These are phyloP conservation scores for Saccharomycopsis crataegensis DNA, from an alignment of 1,139 yeast genomes.

Conservation along the genomic window DNA sequence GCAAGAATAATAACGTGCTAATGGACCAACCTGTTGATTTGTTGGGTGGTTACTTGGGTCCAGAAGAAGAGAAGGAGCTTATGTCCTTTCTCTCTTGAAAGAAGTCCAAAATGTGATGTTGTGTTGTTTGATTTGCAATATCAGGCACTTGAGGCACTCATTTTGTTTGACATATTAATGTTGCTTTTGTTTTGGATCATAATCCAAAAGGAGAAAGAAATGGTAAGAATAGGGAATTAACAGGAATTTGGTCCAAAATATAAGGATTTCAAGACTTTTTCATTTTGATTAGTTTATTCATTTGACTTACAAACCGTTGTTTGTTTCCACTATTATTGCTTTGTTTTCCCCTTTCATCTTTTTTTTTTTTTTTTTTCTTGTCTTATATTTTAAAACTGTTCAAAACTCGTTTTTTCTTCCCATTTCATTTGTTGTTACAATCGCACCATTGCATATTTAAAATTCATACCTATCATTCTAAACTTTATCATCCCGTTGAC, in stretches of 20 bases:
- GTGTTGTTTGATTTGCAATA: not conserved
- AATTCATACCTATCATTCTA: too few species aligned
- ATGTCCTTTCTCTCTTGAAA: not conserved
- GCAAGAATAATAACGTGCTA: not conserved
- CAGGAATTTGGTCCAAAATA: too few species aligned
- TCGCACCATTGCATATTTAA: too few species aligned
- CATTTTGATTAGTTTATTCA: not conserved
- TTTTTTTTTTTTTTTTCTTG: not conserved
- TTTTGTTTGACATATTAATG: not conserved
- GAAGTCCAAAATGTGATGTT: not conserved
- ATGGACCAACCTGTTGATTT: slow-evolving; percentile 6
- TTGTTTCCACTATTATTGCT: not conserved
- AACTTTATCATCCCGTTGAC: too few species aligned
- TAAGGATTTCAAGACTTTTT: too few species aligned
- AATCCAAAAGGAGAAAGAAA: too few species aligned
- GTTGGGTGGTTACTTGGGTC: slow-evolving; percentile 7
- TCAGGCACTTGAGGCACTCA: not conserved
- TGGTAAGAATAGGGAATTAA: too few species aligned
- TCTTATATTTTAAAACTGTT: not conserved
- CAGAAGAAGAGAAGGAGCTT: slow-evolving; percentile 7
- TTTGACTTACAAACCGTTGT: not conserved
- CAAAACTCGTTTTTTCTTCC: not conserved
- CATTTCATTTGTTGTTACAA: too few species aligned
- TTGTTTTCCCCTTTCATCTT: not conserved
- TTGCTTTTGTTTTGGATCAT: not conserved